Evolutionary conservation across 2,329 filamentous ascomycete genomes (phyloP).

Genomic region (Talaromyces sp.): DNA sequence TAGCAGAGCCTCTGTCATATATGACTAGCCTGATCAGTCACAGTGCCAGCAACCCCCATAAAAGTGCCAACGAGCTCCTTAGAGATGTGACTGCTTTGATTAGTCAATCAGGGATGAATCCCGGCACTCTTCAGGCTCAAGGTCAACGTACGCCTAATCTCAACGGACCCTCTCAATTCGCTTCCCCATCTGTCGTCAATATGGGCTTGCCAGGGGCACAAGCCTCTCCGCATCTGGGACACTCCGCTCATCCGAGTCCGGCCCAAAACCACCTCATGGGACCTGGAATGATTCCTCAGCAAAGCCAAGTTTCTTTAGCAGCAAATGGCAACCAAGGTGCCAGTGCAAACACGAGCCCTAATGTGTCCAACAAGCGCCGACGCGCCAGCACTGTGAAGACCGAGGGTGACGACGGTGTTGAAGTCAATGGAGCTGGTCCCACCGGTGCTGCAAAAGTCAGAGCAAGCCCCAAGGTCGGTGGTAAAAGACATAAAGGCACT

Average conservation of each 20-base stretch:
- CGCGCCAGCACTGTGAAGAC: conserved; percentile 59
- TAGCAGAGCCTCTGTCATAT: conserved; percentile 62
- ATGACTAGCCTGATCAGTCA: conserved; percentile 61
- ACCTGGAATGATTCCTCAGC: conserved; percentile 55
- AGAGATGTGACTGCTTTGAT: conserved; percentile 16
- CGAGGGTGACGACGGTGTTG: conserved; percentile 52
- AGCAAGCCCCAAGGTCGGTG: conserved; percentile 45
- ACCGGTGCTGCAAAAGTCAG: conserved; percentile 43
- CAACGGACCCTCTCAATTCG: conserved; percentile 51
- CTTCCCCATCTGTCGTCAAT: conserved; percentile 57
- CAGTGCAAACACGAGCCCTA: conserved; percentile 62
- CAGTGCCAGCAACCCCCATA: conserved; percentile 16
- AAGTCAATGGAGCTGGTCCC: conserved; percentile 48
- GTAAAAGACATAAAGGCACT: conserved; percentile 48
- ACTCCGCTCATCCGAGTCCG: conserved; percentile 48
- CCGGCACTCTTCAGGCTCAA: conserved; percentile 35
- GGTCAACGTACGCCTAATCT: conserved; percentile 45
- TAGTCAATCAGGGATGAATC: conserved; percentile 27
- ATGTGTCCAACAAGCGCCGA: conserved; percentile 57
- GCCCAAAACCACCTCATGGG: conserved; percentile 46
- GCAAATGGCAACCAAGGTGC: conserved; percentile 48
- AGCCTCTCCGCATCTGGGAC: conserved; percentile 52
- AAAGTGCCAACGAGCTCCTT: conserved; percentile 11
- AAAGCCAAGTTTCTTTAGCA: conserved; percentile 55
- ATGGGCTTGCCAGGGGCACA: conserved; percentile 48